A percentile compares a stretch with the other conserved stretches of the same genome.
phyloP scores from a whole-genome alignment of 345 rosid species.

The Bruguiera sexangula region DNA sequence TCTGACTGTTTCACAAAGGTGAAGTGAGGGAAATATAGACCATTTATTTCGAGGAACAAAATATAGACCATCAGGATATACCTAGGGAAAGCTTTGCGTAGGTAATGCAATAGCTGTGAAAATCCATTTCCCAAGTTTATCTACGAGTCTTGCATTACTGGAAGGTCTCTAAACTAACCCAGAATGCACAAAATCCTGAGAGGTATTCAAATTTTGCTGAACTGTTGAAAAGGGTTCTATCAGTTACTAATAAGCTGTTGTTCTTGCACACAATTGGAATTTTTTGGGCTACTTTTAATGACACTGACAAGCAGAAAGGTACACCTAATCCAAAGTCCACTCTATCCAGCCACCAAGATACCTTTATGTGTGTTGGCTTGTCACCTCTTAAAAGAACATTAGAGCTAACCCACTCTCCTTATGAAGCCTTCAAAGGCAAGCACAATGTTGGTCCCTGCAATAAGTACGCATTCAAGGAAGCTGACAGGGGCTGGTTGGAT shows the following conservation, averaged over 20 bases:
- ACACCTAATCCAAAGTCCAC: not conserved
- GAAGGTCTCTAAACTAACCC: no score
- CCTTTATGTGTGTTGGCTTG: not conserved
- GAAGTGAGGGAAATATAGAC: no score
- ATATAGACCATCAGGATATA: no score
- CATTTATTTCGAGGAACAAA: no score
- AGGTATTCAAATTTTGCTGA: no score
- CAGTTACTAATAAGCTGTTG: not conserved
- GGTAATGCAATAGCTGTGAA: no score
- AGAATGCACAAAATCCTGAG: no score
- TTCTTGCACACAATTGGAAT: not conserved
- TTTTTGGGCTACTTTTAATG: not conserved
- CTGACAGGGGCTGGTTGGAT: slow-evolving; percentile 10
- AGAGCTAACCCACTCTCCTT: slow-evolving; percentile 10
- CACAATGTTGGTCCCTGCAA: slow-evolving; percentile 2
- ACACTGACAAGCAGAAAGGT: not conserved
- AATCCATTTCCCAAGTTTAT: not conserved
- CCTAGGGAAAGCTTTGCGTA: no score
- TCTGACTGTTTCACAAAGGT: no score
- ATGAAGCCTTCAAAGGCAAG: slow-evolving; percentile 9
- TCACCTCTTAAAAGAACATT: not conserved
- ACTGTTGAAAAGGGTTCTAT: no score
- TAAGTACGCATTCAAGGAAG: slow-evolving; percentile 7
- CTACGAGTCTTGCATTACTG: not conserved
- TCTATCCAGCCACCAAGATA: not conserved